These are phyloP conservation scores for Erysiphe neolycopersici DNA, from an alignment of 2,329 filamentous ascomycete species.

Conservation along the genomic window DNA sequence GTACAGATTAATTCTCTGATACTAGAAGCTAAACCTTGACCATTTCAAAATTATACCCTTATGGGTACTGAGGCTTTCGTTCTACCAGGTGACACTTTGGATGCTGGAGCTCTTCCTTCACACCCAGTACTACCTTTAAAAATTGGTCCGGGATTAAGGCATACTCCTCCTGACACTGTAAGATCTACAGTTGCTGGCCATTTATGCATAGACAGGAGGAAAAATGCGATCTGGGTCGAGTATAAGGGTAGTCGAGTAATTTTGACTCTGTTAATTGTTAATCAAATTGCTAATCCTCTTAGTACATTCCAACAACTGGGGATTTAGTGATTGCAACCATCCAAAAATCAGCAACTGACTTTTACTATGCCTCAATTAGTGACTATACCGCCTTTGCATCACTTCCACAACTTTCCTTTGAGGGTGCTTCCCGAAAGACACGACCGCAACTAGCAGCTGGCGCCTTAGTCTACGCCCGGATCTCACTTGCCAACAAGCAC, in stretches of 20 bases:
- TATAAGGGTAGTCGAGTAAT: slow-evolving; percentile 40
- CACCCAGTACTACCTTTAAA: slow-evolving; percentile 45
- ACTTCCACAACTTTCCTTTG: slow-evolving; percentile 75
- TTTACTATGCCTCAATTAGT: slow-evolving; percentile 55
- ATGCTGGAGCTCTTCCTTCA: slow-evolving; percentile 36
- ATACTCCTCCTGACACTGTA: slow-evolving; percentile 52
- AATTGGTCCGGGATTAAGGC: slow-evolving; percentile 59
- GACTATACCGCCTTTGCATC: slow-evolving; percentile 35
- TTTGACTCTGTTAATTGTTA: slow-evolving; percentile 1
- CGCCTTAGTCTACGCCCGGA: slow-evolving; percentile 68
- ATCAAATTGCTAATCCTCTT: slow-evolving; percentile 5
- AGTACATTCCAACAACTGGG: slow-evolving; percentile 57
- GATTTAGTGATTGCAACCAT: slow-evolving; percentile 80
- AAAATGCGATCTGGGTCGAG: slow-evolving; percentile 59
- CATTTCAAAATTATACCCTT: background rate
- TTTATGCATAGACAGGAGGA: slow-evolving; percentile 39
- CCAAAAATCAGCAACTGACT: slow-evolving; percentile 46
- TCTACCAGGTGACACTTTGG: slow-evolving; percentile 57
- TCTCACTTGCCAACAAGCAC: slow-evolving; percentile 50
- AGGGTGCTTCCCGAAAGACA: slow-evolving; percentile 77
- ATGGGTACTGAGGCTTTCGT: slow-evolving; percentile 28
- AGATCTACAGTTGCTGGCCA: slow-evolving; percentile 40
- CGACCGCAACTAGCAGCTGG: slow-evolving; percentile 50
- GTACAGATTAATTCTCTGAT: too few relatives aligned
- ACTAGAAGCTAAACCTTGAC: background rate